Percentiles rank a stretch among this genome's conserved stretches.
These are phyloP conservation scores for Xylariaceae sp. DNA, from an alignment of 2,329 filamentous ascomycete genomes.

Conservation along the genomic window DNA sequence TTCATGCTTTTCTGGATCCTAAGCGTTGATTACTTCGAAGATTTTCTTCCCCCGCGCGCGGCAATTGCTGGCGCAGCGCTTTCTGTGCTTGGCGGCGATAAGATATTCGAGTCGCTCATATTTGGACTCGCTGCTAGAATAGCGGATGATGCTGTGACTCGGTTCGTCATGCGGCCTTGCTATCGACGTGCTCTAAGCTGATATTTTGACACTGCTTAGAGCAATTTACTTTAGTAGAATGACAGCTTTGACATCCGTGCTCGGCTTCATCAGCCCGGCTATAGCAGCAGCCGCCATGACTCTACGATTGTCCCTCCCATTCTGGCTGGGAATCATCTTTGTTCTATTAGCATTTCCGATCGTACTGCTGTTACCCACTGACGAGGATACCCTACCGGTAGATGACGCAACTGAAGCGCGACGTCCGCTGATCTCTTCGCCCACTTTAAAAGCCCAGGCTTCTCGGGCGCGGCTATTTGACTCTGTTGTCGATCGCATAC, in stretches of 20 bases:
- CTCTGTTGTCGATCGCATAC: slow-evolving; percentile 30
- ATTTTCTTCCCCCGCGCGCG: slow-evolving; percentile 36
- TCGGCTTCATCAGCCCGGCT: slow-evolving; percentile 44
- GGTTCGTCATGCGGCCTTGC: slow-evolving; percentile 23
- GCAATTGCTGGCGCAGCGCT: slow-evolving; percentile 41
- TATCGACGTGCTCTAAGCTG: slow-evolving; percentile 9
- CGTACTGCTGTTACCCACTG: slow-evolving; percentile 32
- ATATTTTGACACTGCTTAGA: slow-evolving; percentile 26
- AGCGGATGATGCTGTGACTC: slow-evolving; percentile 41
- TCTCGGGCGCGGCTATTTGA: slow-evolving; percentile 18
- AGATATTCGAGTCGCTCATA: slow-evolving; percentile 48
- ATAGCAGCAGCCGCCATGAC: slow-evolving; percentile 46
- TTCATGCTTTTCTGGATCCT: slow-evolving; percentile 41
- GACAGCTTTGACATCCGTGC: slow-evolving; percentile 45
- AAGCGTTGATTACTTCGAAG: slow-evolving; percentile 38
- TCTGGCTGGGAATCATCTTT: slow-evolving; percentile 39
- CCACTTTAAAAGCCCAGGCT: slow-evolving; percentile 37
- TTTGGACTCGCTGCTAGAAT: slow-evolving; percentile 44
- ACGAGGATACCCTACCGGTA: slow-evolving; percentile 3
- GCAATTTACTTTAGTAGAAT: slow-evolving; percentile 50
- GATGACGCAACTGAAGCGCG: slow-evolving; percentile 31
- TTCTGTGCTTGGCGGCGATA: slow-evolving; percentile 47
- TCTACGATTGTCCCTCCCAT: slow-evolving; percentile 41
- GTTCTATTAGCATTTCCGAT: slow-evolving; percentile 34
- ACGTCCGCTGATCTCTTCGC: slow-evolving; percentile 39